A percentile compares a stretch with the other conserved stretches of the same genome.
Conservation (phyloP, 495 filamentous ascomycete species). For the Podospora pseudoanserina region DNA sequence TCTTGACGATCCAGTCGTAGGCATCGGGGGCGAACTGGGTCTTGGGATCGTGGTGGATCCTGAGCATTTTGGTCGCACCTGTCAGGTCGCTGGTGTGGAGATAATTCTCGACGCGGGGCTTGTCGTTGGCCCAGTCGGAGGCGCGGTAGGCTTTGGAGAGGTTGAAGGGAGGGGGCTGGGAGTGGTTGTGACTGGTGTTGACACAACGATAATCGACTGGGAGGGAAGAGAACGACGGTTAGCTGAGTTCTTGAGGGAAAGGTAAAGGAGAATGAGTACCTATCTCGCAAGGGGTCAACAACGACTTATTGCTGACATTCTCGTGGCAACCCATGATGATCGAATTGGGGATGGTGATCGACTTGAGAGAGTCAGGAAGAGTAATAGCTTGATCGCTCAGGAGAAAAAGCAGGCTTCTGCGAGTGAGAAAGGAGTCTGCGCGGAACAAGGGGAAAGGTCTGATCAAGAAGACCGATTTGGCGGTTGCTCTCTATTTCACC, state of each 20-base stretch:
- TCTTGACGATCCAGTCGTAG: not conserved
- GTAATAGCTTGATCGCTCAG: too few species aligned
- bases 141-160: not conserved
- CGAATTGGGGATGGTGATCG: too few species aligned
- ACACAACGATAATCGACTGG: not conserved
- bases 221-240: not conserved
- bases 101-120: not conserved
- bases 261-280: too few species aligned
- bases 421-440: too few species aligned
- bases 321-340: too few species aligned
- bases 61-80: not conserved
- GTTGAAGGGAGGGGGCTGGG: not conserved
- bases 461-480: too few species aligned
- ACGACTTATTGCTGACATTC: not conserved
- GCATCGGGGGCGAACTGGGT: not conserved
- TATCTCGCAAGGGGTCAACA: not conserved
- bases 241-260: not conserved
- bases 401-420: too few species aligned
- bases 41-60: not conserved
- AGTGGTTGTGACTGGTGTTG: not conserved
- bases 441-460: too few species aligned
- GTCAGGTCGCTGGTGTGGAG: not conserved
- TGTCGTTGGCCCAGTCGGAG: not conserved
- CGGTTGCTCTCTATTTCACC: too few species aligned
- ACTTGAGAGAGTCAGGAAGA: too few species aligned